These are phyloP conservation scores for Aspergillus sergii DNA, from an alignment of 2,329 filamentous ascomycete genomes.

Conservation along the genomic window DNA sequence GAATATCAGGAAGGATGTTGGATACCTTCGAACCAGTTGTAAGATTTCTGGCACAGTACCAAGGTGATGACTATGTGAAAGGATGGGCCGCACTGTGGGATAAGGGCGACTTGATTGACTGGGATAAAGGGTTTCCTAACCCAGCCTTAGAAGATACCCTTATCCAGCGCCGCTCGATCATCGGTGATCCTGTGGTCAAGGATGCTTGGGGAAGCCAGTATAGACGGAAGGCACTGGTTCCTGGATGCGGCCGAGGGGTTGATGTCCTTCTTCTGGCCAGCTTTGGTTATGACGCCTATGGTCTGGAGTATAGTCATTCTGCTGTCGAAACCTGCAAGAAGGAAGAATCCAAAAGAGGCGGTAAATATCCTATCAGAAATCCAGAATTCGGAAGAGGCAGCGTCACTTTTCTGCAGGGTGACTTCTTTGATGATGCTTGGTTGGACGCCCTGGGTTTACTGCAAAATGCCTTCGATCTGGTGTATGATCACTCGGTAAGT, in stretches of 20 bases:
- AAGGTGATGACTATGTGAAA: background rate
- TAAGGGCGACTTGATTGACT: background rate
- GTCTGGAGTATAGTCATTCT: background rate
- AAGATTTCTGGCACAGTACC: background rate
- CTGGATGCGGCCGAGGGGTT: conserved; percentile 6
- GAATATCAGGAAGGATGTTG: background rate
- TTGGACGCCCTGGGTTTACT: background rate
- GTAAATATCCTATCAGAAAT: background rate
- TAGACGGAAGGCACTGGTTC: background rate
- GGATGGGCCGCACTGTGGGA: background rate
- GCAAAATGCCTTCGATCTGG: conserved; percentile 4
- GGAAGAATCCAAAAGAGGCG: background rate
- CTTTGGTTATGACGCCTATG: conserved; percentile 10
- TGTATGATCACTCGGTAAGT: conserved; percentile 10
- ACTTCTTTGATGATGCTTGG: conserved; percentile 7
- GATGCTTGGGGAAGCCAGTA: background rate
- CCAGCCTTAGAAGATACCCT: background rate
- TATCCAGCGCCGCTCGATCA: background rate
- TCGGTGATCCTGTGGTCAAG: background rate
- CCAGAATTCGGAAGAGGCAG: background rate
- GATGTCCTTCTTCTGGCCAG: conserved; percentile 6
- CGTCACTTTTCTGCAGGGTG: background rate
- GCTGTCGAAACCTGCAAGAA: background rate
- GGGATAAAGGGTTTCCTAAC: conserved; percentile 1
- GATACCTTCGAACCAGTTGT: background rate